Percentiles rank a stretch among this genome's conserved stretches.
These are phyloP conservation scores for Paraglomus occultum DNA, from an alignment of 192 early-diverging fungal genomes.

Conservation along the genomic window DNA sequence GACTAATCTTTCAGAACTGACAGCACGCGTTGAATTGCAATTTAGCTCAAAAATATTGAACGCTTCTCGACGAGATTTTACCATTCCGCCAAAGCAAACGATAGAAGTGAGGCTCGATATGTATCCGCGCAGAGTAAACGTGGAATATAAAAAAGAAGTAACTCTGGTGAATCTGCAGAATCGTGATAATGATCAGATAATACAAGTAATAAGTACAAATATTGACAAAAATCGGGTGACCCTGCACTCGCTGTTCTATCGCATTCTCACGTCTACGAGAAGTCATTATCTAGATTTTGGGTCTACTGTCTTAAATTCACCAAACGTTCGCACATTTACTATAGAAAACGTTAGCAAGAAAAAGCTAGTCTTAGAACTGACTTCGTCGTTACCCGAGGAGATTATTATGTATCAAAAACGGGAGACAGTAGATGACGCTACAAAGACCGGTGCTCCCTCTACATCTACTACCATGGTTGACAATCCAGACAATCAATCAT, in stretches of 20 bases:
- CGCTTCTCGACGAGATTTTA: conserved; percentile 65
- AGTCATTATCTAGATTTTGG: conserved; percentile 97
- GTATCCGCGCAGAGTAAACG: conserved; percentile 97
- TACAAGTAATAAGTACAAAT: conserved; percentile 90
- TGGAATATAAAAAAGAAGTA: conserved; percentile 95
- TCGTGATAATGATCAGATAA: conserved; percentile 82
- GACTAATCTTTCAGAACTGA: conserved; percentile 82
- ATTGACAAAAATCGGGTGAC: conserved; percentile 97
- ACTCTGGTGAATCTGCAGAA: conserved; percentile 90
- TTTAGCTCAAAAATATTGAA: conserved; percentile 94
- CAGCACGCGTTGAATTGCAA: conserved; percentile 77
- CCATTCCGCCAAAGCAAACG: conserved; percentile 75
- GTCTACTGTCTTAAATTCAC: conserved; percentile 76
- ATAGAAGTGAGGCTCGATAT: conserved; percentile 87
- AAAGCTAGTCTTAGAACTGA: conserved; percentile 45
- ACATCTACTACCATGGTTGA: not conserved
- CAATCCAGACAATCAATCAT: not conserved
- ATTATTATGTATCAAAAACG: conserved; percentile 40
- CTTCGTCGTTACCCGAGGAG: conserved; percentile 44
- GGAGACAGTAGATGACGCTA: not conserved
- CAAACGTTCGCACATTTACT: conserved; percentile 71
- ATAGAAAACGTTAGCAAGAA: conserved; percentile 81
- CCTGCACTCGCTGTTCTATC: conserved; percentile 95
- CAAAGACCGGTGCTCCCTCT: not conserved
- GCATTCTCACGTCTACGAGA: conserved; percentile 79